Conservation (phyloP, 441 rosid genomes). For the Rhodomyrtus psidioides region DNA sequence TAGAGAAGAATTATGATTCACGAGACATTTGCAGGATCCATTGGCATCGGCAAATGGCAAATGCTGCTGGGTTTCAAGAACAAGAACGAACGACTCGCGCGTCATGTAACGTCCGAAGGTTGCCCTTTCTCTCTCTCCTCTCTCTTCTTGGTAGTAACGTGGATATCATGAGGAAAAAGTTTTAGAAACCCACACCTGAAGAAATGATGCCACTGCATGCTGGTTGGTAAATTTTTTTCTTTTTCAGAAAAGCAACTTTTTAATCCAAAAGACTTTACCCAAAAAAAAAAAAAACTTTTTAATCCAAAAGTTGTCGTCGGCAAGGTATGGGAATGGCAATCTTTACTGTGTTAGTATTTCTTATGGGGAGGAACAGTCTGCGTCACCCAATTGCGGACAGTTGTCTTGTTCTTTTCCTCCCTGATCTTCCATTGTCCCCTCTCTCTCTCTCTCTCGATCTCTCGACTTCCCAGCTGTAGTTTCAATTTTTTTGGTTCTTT, state of each 20-base stretch:
- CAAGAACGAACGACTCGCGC: background rate
- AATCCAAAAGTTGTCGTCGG: background rate
- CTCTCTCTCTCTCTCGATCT: background rate
- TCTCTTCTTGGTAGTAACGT: background rate
- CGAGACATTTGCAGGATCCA: background rate
- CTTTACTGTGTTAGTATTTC: background rate
- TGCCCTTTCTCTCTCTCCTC: background rate
- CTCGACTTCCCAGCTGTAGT: background rate
- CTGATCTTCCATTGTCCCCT: background rate
- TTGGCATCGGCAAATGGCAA: background rate
- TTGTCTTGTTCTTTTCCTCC: background rate
- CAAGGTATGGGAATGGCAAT: background rate
- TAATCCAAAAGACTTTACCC: background rate
- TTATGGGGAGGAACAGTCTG: background rate
- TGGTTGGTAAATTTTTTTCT: accelerated
- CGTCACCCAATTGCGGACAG: background rate
- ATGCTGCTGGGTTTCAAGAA: background rate
- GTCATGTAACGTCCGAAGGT: background rate
- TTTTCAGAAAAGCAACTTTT: background rate
- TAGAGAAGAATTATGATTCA: background rate
- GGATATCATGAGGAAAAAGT: background rate
- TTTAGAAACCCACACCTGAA: background rate
- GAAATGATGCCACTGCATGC: background rate
- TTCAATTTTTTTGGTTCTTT: background rate
- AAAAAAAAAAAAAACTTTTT: too few species aligned